Base-by-base conservation (phyloP, 805 yeast species). In the Kazachstania kunashirensis region DNA sequence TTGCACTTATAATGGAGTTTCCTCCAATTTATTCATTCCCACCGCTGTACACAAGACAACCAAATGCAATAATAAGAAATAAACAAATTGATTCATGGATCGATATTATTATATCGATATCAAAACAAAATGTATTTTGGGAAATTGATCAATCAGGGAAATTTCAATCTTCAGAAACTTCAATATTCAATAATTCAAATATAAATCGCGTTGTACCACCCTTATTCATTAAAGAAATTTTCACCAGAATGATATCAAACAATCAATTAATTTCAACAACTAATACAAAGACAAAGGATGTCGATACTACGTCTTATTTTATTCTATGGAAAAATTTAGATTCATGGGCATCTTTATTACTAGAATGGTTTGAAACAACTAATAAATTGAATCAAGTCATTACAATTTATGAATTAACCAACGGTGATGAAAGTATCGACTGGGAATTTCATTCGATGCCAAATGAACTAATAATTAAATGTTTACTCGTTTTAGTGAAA, bases 11-110 rank as follows among this genome's bases (percentile, higher is more conserved):
- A n/a, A 33, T 33, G 26, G 17, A 29, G 5, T 28, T 64, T 36
- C 82, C 84, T 5, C 55, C 69, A 4, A 76, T 79, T 14, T 76
- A 77, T 50, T 66, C 74, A 26, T 89, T 86, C 57, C 96, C 96
- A 5, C 98, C 98, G 0, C 75, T 89, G 47, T 89, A 77, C 62
- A 92, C 97, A 7, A 70, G 75, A 42, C 98, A 89, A 60, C 86
- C 92, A 16, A 88, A 89, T 49, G 71, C 77, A 25, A 75, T 82
- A 9, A 79, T 92, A 2, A 74, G 83, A 64, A 68, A 71, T 21
- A 77, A 84, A 9, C 98, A 89, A 58, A 61, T 81, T 12, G 68
- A 68, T n/a, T 74, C 81, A 37, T 89, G 98, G 98, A 62, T 68
- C 19, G 65, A 71, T 30, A 59, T 89, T 19, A 62, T 89, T 0